Conservation (phyloP, 2,329 filamentous ascomycete species). For the Aspergillus quadrilineatus region DNA sequence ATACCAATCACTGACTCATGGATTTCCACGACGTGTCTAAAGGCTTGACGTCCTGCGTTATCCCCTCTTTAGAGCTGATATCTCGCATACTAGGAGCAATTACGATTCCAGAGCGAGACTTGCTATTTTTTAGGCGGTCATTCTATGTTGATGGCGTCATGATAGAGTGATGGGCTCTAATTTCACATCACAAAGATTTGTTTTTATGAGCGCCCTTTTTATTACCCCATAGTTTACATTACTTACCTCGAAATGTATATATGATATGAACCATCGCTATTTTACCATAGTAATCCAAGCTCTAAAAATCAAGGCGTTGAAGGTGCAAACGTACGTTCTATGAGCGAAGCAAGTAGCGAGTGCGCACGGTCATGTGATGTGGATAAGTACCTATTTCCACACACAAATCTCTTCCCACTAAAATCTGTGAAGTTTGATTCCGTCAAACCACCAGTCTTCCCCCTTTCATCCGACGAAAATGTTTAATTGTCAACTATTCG, state of each 20-base stretch:
- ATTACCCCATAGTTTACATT: neutral
- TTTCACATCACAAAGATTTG: conserved; percentile 7
- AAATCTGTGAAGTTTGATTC: neutral
- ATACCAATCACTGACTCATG: neutral
- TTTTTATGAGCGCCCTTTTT: conserved; percentile 13
- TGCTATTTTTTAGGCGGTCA: conserved; percentile 6
- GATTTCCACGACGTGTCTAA: neutral
- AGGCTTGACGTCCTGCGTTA: neutral
- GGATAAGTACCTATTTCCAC: neutral
- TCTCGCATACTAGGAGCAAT: neutral
- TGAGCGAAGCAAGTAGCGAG: neutral
- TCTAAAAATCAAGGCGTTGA: conserved; percentile 9
- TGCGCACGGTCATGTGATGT: neutral
- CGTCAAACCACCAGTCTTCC: neutral
- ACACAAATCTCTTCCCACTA: neutral
- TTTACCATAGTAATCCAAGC: neutral
- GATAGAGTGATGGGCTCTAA: conserved; percentile 10
- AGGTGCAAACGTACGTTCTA: conserved; percentile 16
- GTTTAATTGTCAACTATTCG: too few species aligned
- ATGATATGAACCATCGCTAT: neutral
- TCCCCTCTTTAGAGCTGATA: conserved; percentile 1
- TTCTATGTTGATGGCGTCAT: conserved; percentile 11
- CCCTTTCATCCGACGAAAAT: neutral
- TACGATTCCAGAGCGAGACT: neutral
- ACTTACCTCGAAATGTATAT: conserved; percentile 5